Evolutionary conservation across 1,284 basidiomycete genomes (phyloP).

Genomic region (Ceratobasidium sp.): DNA sequence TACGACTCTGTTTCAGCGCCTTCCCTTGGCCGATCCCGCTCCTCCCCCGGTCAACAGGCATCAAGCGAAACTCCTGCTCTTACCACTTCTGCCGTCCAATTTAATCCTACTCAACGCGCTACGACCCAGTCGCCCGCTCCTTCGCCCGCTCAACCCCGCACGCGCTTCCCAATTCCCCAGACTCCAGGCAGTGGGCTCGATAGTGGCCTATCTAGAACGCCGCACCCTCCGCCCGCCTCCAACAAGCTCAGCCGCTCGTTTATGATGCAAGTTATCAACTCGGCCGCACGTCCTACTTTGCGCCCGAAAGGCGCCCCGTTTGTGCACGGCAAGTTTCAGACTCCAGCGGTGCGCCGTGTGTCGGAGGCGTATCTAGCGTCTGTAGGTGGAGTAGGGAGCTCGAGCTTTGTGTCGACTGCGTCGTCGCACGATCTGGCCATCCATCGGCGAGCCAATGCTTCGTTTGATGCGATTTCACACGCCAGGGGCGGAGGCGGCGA

Average conservation of each 20-base stretch:
- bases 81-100: not conserved
- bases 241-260: conserved; percentile 41
- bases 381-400: conserved; percentile 25
- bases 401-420: conserved; percentile 73
- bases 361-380: conserved; percentile 6
- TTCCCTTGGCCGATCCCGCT: conserved; percentile 17
- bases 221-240: conserved; percentile 3
- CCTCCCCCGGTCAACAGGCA: conserved; percentile 23
- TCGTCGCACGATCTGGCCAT: conserved; percentile 87
- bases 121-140: conserved; percentile 29
- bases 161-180: conserved; percentile 35
- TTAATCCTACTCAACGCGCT: conserved; percentile 14
- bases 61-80: conserved; percentile 15
- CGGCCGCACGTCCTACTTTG: conserved; percentile 27
- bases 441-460: conserved; percentile 82
- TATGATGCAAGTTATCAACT: conserved; percentile 43
- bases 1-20: conserved; percentile 35
- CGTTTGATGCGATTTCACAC: conserved; percentile 81
- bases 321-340: conserved; percentile 27
- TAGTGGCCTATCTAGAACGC: not conserved
- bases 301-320: conserved; percentile 37
- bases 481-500: conserved; percentile 69
- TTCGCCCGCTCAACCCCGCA: conserved; percentile 16
- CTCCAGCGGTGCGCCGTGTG: conserved; percentile 41
- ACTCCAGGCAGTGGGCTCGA: conserved; percentile 36